Evolutionary conservation across 768 basidiomycete species (phyloP).

Genomic region (Boletus vinaceobasis): DNA sequence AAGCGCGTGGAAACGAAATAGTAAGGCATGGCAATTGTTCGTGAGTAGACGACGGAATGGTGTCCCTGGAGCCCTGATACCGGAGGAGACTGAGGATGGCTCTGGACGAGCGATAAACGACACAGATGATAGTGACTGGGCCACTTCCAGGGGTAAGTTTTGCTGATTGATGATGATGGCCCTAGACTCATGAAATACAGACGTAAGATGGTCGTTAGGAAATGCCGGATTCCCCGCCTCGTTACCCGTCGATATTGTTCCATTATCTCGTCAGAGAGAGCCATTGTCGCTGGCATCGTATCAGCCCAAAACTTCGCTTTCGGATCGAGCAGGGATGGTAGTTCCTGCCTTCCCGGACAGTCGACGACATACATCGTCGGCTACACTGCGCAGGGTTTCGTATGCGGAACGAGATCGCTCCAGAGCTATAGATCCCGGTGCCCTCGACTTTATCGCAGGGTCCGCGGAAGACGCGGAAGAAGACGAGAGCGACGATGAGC

Average conservation of each 20-base stretch:
- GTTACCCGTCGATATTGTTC: slow-evolving; percentile 58
- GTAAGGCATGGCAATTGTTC: slow-evolving; percentile 63
- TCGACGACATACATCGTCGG: slow-evolving; percentile 35
- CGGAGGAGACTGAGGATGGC: slow-evolving; percentile 36
- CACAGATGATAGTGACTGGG: slow-evolving; percentile 24
- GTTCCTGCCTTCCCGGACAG: slow-evolving; percentile 26
- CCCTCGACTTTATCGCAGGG: slow-evolving; percentile 55
- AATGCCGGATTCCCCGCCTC: slow-evolving; percentile 47
- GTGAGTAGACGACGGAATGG: slow-evolving; percentile 36
- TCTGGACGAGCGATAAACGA: slow-evolving; percentile 11
- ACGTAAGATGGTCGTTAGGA: slow-evolving; percentile 27
- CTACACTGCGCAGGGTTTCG: slow-evolving; percentile 53
- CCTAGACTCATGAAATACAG: slow-evolving; percentile 16
- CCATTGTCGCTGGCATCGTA: slow-evolving; percentile 55
- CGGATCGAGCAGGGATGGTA: slow-evolving; percentile 34
- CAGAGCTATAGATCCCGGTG: slow-evolving; percentile 65
- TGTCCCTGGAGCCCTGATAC: slow-evolving; percentile 30
- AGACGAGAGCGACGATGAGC: slow-evolving; percentile 27
- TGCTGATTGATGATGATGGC: background rate
- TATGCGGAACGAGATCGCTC: slow-evolving; percentile 69
- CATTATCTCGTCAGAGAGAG: slow-evolving; percentile 35
- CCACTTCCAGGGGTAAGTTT: slow-evolving; percentile 25
- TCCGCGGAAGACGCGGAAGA: slow-evolving; percentile 50
- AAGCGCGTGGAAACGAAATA: slow-evolving; percentile 62
- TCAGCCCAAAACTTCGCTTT: slow-evolving; percentile 46